Evolutionary conservation across 257 asterid genomes (phyloP).

Genomic region (Asclepias syriaca): DNA sequence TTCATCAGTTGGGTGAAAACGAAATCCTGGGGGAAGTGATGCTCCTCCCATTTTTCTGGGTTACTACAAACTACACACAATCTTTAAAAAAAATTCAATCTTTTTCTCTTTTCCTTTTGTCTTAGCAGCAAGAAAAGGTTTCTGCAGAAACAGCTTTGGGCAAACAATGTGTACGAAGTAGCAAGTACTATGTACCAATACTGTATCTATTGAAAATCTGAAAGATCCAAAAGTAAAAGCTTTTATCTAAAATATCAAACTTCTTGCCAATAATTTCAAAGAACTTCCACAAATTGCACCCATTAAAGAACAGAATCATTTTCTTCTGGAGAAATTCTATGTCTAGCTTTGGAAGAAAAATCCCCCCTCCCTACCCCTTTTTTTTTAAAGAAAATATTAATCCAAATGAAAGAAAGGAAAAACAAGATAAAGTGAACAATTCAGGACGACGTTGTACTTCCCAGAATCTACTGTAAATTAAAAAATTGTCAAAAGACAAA

Average conservation of each 20-base stretch:
- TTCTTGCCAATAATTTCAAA: slow-evolving; percentile 29
- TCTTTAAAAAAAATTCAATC: slow-evolving; percentile 5
- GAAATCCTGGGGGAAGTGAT: slow-evolving; percentile 54
- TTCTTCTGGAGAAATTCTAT: slow-evolving; percentile 22
- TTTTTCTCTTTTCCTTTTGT: no score
- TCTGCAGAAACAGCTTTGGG: not conserved
- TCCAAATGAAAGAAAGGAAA: not conserved
- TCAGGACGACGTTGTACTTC: not conserved
- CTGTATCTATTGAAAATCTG: slow-evolving; percentile 39
- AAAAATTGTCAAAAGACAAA: not conserved
- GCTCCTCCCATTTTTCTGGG: slow-evolving; percentile 31
- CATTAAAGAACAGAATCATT: slow-evolving; percentile 32
- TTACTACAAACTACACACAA: slow-evolving; percentile 10
- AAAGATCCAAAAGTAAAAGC: slow-evolving; percentile 51
- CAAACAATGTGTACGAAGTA: slow-evolving; percentile 3
- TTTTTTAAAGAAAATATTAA: not conserved
- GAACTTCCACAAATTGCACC: slow-evolving; percentile 30
- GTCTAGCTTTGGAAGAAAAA: not conserved
- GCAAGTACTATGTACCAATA: slow-evolving; percentile 25
- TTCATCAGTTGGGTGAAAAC: slow-evolving; percentile 50
- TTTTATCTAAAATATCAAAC: slow-evolving; percentile 26
- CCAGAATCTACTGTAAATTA: not conserved
- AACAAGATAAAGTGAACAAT: not conserved
- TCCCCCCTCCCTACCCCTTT: slow-evolving; percentile 18
- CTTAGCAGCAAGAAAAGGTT: not conserved